Evolutionary conservation across 805 yeast genomes (phyloP).

Genomic region (Candida jianshihensis): DNA sequence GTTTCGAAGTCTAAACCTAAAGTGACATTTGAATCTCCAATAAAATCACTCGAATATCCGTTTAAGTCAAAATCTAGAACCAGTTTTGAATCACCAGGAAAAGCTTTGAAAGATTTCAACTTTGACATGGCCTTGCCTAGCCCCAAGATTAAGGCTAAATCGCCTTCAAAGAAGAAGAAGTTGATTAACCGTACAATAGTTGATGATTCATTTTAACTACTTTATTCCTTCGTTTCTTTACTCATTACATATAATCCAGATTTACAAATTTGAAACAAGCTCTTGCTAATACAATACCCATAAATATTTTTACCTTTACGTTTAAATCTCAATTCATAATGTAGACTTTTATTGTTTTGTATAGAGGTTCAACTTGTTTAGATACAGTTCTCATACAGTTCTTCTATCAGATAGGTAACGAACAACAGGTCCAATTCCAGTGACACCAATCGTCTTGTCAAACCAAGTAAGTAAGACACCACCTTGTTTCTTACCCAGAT

Average conservation of each 20-base stretch:
- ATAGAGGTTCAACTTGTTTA: too few species aligned
- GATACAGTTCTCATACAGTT: constrained; percentile 55
- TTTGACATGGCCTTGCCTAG: constrained; percentile 7
- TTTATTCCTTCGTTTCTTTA: too few species aligned
- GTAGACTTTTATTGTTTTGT: too few species aligned
- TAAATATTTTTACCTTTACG: neutral
- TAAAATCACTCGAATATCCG: too few species aligned
- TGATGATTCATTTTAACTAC: constrained; percentile 3
- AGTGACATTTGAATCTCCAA: constrained; percentile 1
- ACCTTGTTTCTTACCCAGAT: constrained; percentile 78
- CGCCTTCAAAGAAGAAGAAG: constrained; percentile 14
- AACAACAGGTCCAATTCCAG: constrained; percentile 86
- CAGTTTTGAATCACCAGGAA: constrained; percentile 9
- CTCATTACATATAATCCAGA: too few species aligned
- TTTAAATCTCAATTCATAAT: neutral
- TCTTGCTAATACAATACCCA: neutral
- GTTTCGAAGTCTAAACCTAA: neutral
- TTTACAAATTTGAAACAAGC: too few species aligned
- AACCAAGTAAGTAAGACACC: constrained; percentile 86
- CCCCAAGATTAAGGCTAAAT: constrained; percentile 8
- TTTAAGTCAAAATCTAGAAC: too few species aligned
- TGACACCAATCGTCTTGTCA: constrained; percentile 75
- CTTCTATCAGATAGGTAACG: constrained; percentile 84
- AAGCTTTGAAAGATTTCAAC: constrained; percentile 11
- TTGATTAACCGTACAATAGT: constrained; percentile 5